phyloP scores from a whole-genome alignment of 306 rosid genomes.

The Macrotyloma uniflorum region DNA sequence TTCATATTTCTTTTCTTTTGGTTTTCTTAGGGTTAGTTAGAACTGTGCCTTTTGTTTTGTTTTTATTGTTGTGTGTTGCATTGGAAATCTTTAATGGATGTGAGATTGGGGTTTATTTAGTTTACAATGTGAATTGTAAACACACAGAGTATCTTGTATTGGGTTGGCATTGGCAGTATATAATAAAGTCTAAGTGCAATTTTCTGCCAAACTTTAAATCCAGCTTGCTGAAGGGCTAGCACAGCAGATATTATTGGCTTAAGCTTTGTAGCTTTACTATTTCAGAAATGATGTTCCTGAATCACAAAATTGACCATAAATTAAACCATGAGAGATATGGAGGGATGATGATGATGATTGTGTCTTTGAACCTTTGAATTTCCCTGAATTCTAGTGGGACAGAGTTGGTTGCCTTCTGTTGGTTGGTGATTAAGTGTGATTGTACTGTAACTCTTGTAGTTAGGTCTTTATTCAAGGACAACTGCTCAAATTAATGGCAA shows the following conservation, averaged over 20 bases:
- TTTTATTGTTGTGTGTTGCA: neutral
- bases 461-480: neutral
- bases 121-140: neutral
- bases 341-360: neutral
- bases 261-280: neutral
- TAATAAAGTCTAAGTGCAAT: neutral
- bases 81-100: neutral
- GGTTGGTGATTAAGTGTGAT: neutral
- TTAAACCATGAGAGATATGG: neutral
- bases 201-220: neutral
- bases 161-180: constrained; percentile 12
- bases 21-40: neutral
- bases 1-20: neutral
- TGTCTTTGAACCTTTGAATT: neutral
- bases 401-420: neutral
- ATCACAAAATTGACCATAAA: neutral
- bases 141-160: neutral
- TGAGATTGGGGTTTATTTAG: neutral
- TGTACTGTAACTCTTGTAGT: neutral
- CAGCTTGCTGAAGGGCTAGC: neutral
- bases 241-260: neutral
- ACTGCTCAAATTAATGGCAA: neutral
- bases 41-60: neutral
- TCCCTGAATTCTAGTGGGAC: neutral
- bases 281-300: neutral